Percentiles rank a stretch among this genome's conserved stretches.
These are phyloP conservation scores for Trichosanthes truncata DNA, from an alignment of 306 rosid species.

Conservation along the genomic window DNA sequence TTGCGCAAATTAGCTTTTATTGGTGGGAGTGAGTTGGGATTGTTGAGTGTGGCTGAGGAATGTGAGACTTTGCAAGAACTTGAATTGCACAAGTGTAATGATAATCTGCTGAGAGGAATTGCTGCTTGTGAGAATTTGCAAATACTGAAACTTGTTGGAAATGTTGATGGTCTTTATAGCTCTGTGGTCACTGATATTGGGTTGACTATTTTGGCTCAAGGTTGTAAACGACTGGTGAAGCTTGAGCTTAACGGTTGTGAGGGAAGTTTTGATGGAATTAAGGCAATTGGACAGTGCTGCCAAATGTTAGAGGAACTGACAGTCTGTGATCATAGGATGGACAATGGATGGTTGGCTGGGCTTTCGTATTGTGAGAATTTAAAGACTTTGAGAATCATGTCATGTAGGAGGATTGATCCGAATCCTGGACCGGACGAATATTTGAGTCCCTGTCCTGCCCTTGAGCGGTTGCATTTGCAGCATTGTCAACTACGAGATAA, in stretches of 20 bases:
- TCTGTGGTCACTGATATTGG: conserved; percentile 72
- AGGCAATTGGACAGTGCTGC: conserved; percentile 83
- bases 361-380: conserved; percentile 68
- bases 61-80: conserved; percentile 68
- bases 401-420: conserved; percentile 52
- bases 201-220: conserved; percentile 74
- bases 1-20: conserved; percentile 52
- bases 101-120: conserved; percentile 64
- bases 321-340: conserved; percentile 72
- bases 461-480: conserved; percentile 55
- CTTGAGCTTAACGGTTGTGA: conserved; percentile 78
- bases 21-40: conserved; percentile 73
- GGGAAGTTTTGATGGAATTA: conserved; percentile 83
- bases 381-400: conserved; percentile 57
- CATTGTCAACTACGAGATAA: conserved; percentile 61
- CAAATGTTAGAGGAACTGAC: conserved; percentile 81
- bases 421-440: conserved; percentile 54
- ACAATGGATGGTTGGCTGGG: conserved; percentile 77
- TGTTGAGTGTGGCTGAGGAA: conserved; percentile 67
- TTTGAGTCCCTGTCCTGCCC: conserved; percentile 55
- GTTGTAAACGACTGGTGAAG: conserved; percentile 73
- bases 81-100: conserved; percentile 72
- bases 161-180: conserved; percentile 39
- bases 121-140: conserved; percentile 72
- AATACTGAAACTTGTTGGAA: conserved; percentile 51